Base-by-base conservation (phyloP, 768 basidiomycete species). In the Leccinum longicurvipes region DNA sequence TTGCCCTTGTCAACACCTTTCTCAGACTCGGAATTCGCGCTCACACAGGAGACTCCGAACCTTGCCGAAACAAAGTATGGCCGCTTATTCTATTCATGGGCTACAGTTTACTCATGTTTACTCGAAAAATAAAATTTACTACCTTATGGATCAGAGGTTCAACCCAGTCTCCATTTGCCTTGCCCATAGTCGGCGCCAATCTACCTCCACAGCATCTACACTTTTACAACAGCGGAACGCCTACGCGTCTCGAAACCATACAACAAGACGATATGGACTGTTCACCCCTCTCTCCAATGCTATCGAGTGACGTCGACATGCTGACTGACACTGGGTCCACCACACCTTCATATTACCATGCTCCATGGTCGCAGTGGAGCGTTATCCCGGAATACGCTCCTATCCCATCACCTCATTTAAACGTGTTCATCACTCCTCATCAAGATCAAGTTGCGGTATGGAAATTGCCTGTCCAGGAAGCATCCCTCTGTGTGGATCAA, bases 251-350 rank as follows among this genome's bases (percentile, higher is more conserved):
- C n/a, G 46, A 36, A 45, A 15, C 23, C 21, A 24, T 19, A 19
- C 23, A 45, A 25, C 25, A 45, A 14, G 60, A 60, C 36, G 54
- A 52, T 25, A 61, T 62, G 60, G 60, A 60, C 11, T 60, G 54
- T 19, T 31, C 54, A 11, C 59, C 59, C 12, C 21, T 46, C 23
- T 61, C 51, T 6, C 52, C 60, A 8, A 28, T 36, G 10, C 2
- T 32, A 25, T 21, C 47, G 6, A n/a, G 25, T 9, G 61, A 63
- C 46, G 41, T 56, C 14, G 62, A 63, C 21, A 63, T 63, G 51
- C 39, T 55, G 24, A 48, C 53, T 12, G 57, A 63, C n/a, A 25
- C 25, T n/a, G n/a, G n/a, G 19, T 51, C 49, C 2, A 10, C 39
- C 7, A 14, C 52, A 29, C 49, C 51, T 11, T 24, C 45, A 19